phyloP scores from a whole-genome alignment of 208 protist genomes.

The Leishmania guyanensis region DNA sequence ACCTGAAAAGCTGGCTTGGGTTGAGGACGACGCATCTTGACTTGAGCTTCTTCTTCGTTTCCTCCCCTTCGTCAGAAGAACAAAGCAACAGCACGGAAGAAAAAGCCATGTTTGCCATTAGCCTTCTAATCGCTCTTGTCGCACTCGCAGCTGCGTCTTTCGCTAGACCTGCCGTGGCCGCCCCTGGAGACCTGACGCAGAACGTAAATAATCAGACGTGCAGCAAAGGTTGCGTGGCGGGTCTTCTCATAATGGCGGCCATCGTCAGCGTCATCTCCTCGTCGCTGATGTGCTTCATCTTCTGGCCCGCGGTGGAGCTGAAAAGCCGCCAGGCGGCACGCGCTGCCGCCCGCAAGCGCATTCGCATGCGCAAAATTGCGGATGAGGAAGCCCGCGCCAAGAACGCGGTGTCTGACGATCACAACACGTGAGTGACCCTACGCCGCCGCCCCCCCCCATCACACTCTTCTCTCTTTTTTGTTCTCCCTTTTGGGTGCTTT shows the following conservation, averaged over 20 bases:
- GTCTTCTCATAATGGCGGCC: constrained; percentile 51
- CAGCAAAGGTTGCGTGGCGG: constrained; percentile 52
- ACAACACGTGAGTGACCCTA: background rate
- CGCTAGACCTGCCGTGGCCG: constrained; percentile 3
- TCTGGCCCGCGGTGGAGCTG: constrained; percentile 50
- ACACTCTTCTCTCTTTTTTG: too few species aligned
- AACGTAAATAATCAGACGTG: constrained; percentile 41
- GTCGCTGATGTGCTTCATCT: constrained; percentile 47
- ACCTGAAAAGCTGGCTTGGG: background rate
- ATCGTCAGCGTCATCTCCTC: constrained; percentile 32
- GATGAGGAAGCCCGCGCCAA: constrained; percentile 40
- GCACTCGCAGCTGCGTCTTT: constrained; percentile 16
- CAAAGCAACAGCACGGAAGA: background rate
- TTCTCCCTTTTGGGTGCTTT: too few species aligned
- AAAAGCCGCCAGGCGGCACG: constrained; percentile 46
- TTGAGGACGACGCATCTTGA: background rate
- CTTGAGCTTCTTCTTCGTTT: background rate
- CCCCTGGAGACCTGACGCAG: constrained; percentile 11
- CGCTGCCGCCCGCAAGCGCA: constrained; percentile 44
- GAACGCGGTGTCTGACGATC: constrained; percentile 18
- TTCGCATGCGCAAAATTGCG: constrained; percentile 41
- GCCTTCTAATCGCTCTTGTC: constrained; percentile 11
- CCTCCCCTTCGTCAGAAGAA: background rate
- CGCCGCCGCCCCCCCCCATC: background rate
- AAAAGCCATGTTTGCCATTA: constrained; percentile 8